Conservation (phyloP, 1,284 basidiomycete species). For the Trametes versicolor region DNA sequence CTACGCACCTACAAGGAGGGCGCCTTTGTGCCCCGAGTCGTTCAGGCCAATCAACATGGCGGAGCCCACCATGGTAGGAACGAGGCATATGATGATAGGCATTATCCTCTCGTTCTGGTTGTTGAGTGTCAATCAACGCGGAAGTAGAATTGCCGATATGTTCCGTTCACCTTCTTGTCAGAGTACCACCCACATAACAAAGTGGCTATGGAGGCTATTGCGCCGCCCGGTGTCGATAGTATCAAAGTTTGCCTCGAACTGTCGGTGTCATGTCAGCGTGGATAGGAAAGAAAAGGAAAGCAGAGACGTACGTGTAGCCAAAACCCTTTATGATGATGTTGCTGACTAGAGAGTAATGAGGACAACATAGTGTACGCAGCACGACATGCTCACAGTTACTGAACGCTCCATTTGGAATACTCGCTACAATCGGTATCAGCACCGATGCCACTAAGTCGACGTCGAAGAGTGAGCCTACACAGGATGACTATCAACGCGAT, state of each 20-base stretch:
- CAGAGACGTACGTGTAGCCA: constrained; percentile 64
- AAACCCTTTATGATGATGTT: constrained; percentile 72
- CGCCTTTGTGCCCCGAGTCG: constrained; percentile 56
- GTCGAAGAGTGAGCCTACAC: constrained; percentile 50
- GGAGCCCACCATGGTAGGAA: constrained; percentile 67
- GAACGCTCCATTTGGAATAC: constrained; percentile 71
- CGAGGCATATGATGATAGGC: constrained; percentile 64
- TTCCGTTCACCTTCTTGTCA: constrained; percentile 59
- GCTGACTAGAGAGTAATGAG: constrained; percentile 53
- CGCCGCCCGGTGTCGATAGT: constrained; percentile 65
- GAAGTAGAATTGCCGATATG: background rate
- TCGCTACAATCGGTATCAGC: constrained; percentile 50
- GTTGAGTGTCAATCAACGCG: background rate
- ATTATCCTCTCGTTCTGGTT: constrained; percentile 58
- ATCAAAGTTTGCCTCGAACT: constrained; percentile 73
- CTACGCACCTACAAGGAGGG: constrained; percentile 60
- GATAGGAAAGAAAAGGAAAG: too few relatives aligned
- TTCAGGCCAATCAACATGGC: constrained; percentile 67
- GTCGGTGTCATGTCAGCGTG: background rate
- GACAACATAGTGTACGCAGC: background rate
- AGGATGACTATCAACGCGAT: constrained; percentile 66
- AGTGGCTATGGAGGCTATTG: constrained; percentile 56
- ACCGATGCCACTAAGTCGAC: too few relatives aligned
- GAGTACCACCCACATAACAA: constrained; percentile 71
- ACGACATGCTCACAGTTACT: constrained; percentile 62